Conservation (phyloP, 2,329 filamentous ascomycete species). For the Elsinoe australis region DNA sequence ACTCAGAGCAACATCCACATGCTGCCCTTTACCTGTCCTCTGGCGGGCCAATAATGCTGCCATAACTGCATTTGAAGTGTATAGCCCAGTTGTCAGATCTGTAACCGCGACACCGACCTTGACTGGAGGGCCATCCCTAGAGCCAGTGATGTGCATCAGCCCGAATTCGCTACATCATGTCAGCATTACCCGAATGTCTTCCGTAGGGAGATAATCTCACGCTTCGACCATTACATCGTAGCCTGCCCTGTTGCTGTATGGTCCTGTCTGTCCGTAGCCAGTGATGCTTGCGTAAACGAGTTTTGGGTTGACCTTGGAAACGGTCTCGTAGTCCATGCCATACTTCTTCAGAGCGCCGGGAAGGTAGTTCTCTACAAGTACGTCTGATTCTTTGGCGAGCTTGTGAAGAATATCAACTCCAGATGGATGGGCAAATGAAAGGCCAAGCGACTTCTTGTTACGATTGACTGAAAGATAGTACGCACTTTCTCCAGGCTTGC, state of each 20-base stretch:
- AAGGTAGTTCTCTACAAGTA: slow-evolving; percentile 94
- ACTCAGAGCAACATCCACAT: slow-evolving; percentile 83
- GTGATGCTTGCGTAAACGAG: slow-evolving; percentile 96
- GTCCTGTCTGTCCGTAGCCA: slow-evolving; percentile 91
- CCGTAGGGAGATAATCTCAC: slow-evolving; percentile 28
- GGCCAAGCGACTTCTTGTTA: slow-evolving; percentile 88
- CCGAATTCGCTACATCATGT: slow-evolving; percentile 61
- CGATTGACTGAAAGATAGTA: slow-evolving; percentile 92
- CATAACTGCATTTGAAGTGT: slow-evolving; percentile 93
- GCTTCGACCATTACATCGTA: slow-evolving; percentile 99
- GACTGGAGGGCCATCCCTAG: slow-evolving; percentile 78
- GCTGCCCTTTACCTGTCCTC: slow-evolving; percentile 73
- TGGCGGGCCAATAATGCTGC: slow-evolving; percentile 73
- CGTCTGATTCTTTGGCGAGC: slow-evolving; percentile 75
- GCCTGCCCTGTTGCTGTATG: slow-evolving; percentile 76
- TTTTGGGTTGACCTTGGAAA: slow-evolving; percentile 72
- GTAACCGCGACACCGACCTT: slow-evolving; percentile 98
- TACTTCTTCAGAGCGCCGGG: slow-evolving; percentile 88
- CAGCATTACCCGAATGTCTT: slow-evolving; percentile 16
- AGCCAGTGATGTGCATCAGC: slow-evolving; percentile 95
- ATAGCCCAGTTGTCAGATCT: slow-evolving; percentile 88
- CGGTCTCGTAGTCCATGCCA: slow-evolving; percentile 73
- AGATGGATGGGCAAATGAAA: slow-evolving; percentile 80
- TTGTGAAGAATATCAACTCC: slow-evolving; percentile 83
- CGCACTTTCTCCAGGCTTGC: slow-evolving; percentile 79